A percentile compares a stretch with the other conserved stretches of the same genome.
Evolutionary conservation across 441 rosid genomes (phyloP).

Genomic region (Isatis lusitanica): DNA sequence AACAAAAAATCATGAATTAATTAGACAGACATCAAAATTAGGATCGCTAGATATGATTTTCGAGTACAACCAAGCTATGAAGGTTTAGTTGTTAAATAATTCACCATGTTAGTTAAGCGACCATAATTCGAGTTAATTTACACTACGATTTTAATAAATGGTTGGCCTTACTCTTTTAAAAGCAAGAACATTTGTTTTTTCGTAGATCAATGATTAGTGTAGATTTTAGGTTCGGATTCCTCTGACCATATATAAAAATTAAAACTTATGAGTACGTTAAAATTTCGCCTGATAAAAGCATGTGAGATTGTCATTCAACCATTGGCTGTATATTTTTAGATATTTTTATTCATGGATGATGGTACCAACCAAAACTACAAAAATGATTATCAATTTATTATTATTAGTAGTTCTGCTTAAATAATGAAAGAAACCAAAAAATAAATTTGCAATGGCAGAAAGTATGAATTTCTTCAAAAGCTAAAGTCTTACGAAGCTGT

Average conservation of each 20-base stretch:
- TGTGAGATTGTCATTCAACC: slow-evolving; percentile 3
- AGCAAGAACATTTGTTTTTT: background rate
- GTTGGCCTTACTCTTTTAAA: background rate
- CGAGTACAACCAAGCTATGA: background rate
- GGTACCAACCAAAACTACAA: slow-evolving; percentile 15
- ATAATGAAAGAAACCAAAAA: background rate
- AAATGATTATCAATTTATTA: background rate
- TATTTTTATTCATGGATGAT: background rate
- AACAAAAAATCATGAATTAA: background rate
- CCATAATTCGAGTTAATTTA: background rate
- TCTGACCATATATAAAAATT: too few species aligned
- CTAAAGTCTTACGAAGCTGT: slow-evolving; percentile 30
- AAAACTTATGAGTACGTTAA: background rate
- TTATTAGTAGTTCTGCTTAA: background rate
- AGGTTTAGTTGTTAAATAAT: background rate
- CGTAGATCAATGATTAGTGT: background rate
- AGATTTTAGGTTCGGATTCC: background rate
- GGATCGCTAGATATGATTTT: background rate
- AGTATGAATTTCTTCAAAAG: slow-evolving; percentile 21
- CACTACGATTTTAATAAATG: background rate
- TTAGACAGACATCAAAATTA: background rate
- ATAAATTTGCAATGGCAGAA: background rate
- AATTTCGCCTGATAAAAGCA: background rate
- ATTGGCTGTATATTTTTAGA: too few species aligned
- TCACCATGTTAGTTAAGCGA: background rate